Evolutionary conservation across 2,329 filamentous ascomycete species (phyloP).

Genomic region (Stachybotrys echinatus): DNA sequence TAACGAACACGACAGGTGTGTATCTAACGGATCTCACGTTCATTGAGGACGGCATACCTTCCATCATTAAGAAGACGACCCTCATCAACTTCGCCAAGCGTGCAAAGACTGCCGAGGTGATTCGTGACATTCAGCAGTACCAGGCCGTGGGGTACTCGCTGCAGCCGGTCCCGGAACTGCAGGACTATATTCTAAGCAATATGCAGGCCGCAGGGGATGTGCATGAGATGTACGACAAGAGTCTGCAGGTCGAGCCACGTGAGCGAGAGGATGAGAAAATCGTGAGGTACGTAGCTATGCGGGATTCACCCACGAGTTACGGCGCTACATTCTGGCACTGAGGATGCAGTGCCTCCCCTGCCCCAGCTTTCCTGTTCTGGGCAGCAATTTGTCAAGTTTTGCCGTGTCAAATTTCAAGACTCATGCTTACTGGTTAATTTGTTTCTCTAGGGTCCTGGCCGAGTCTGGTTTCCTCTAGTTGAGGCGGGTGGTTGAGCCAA

Average conservation of each 20-base stretch:
- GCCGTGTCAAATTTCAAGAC: slow-evolving; percentile 2
- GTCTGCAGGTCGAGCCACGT: slow-evolving; percentile 84
- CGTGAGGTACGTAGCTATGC: slow-evolving; percentile 68
- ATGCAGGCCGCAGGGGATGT: slow-evolving; percentile 95
- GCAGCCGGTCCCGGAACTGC: slow-evolving; percentile 82
- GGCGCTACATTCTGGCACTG: slow-evolving; percentile 14
- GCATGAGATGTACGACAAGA: slow-evolving; percentile 99
- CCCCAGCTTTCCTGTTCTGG: not conserved
- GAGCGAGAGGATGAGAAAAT: slow-evolving; percentile 99
- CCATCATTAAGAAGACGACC: slow-evolving; percentile 91
- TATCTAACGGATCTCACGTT: slow-evolving; percentile 97
- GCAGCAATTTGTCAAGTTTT: no score
- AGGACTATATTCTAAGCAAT: slow-evolving; percentile 94
- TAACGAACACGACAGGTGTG: slow-evolving; percentile 57
- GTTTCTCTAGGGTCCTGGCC: slow-evolving; percentile 46
- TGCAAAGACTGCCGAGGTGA: slow-evolving; percentile 95
- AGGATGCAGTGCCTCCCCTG: slow-evolving; percentile 1
- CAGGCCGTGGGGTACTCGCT: slow-evolving; percentile 96
- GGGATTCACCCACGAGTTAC: slow-evolving; percentile 16
- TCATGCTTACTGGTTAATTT: slow-evolving; percentile 8
- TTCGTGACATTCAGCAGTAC: slow-evolving; percentile 97
- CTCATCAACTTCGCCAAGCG: slow-evolving; percentile 98
- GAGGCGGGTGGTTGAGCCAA: not conserved
- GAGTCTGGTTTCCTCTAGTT: slow-evolving; percentile 56
- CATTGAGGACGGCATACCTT: slow-evolving; percentile 96